Conservation (phyloP, 192 early-diverging fungal genomes). For the Coemansia sp. region DNA sequence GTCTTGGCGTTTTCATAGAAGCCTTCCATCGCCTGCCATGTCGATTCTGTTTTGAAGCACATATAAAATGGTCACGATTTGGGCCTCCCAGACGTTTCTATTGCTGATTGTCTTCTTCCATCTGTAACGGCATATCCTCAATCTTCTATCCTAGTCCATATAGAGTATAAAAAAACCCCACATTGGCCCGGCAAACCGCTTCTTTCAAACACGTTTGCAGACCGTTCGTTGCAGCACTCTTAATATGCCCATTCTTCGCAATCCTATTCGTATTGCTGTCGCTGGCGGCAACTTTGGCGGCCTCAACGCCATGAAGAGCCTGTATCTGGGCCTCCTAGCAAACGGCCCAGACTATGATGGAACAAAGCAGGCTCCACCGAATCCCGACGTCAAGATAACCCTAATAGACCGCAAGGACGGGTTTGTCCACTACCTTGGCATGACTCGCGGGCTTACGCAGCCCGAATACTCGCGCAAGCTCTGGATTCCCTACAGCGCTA, state of each 20-base stretch:
- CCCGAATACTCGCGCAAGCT: slow-evolving; percentile 34
- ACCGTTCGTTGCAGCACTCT: neutral
- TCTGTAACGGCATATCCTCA: neutral
- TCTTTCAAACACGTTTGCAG: neutral
- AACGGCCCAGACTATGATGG: slow-evolving; percentile 43
- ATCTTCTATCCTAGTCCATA: neutral
- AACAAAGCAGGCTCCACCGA: slow-evolving; percentile 34
- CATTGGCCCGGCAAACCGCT: neutral
- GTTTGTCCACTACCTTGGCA: slow-evolving; percentile 44
- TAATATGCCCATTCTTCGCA: slow-evolving; percentile 24
- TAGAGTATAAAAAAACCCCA: neutral
- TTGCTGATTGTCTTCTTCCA: neutral
- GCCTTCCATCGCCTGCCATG: neutral
- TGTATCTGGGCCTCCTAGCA: slow-evolving; percentile 40
- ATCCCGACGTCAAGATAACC: slow-evolving; percentile 40
- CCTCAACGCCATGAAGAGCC: slow-evolving; percentile 30
- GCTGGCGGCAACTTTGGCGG: slow-evolving; percentile 53
- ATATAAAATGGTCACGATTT: neutral
- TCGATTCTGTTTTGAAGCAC: neutral
- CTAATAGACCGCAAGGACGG: slow-evolving; percentile 43
- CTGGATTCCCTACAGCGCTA: slow-evolving; percentile 29
- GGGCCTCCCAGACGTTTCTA: neutral
- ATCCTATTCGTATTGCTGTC: slow-evolving; percentile 38
- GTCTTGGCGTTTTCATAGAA: slow-evolving; percentile 2
- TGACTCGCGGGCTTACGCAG: slow-evolving; percentile 35